Evolutionary conservation across 768 basidiomycete genomes (phyloP).

Genomic region (Lentinula sp.): DNA sequence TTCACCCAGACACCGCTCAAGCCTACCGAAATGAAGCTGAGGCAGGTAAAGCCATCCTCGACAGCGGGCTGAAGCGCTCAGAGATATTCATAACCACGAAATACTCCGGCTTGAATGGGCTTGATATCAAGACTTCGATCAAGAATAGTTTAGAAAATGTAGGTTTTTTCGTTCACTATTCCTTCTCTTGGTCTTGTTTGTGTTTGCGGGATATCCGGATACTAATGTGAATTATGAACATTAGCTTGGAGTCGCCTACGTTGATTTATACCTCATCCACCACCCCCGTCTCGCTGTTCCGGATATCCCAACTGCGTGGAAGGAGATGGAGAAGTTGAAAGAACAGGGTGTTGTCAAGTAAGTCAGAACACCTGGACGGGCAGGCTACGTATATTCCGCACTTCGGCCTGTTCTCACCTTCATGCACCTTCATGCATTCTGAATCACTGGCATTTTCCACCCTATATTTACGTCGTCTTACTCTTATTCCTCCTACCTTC

Average conservation of each 20-base stretch:
- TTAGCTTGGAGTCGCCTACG: constrained; percentile 57
- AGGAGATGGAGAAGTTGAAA: constrained; percentile 53
- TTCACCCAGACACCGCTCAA: constrained; percentile 50
- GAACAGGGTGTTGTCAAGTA: constrained; percentile 54
- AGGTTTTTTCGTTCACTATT: constrained; percentile 13
- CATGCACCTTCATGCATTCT: not conserved
- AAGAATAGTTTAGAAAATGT: constrained; percentile 52
- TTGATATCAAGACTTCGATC: constrained; percentile 51
- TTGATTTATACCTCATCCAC: constrained; percentile 73
- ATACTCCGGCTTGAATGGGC: constrained; percentile 44
- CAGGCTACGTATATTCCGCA: too few relatives aligned
- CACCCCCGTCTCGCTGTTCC: constrained; percentile 44
- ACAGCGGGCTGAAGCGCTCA: constrained; percentile 50
- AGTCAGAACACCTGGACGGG: not conserved
- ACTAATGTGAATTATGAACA: not conserved
- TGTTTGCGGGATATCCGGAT: not conserved
- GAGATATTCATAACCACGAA: constrained; percentile 66
- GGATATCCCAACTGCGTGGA: constrained; percentile 60
- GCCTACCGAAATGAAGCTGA: constrained; percentile 56
- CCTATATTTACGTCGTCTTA: not conserved
- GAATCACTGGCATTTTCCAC: too few relatives aligned
- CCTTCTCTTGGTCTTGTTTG: not conserved
- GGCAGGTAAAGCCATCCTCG: constrained; percentile 40
- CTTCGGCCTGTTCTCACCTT: not conserved
- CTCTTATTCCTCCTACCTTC: too few relatives aligned